phyloP scores from a whole-genome alignment of 768 basidiomycete species.

The Suillus decipiens region DNA sequence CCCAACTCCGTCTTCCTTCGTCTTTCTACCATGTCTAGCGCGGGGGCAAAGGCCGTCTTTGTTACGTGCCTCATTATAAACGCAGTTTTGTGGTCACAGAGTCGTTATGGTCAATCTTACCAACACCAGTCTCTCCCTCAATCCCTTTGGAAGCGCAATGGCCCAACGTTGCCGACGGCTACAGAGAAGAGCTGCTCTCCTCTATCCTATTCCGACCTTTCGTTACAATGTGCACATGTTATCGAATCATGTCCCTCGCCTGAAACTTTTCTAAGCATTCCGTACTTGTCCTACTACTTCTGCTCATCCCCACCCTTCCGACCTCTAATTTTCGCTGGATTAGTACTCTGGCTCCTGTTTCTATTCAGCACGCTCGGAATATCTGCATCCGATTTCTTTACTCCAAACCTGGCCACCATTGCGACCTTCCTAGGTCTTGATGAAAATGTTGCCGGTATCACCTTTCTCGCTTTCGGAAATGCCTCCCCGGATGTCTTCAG shows the following conservation, averaged over 20 bases:
- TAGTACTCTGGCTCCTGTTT: slow-evolving; percentile 82
- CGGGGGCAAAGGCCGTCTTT: slow-evolving; percentile 51
- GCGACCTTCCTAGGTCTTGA: slow-evolving; percentile 83
- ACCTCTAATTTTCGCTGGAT: slow-evolving; percentile 59
- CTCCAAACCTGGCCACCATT: slow-evolving; percentile 91
- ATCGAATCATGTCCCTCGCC: slow-evolving; percentile 54
- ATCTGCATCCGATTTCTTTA: slow-evolving; percentile 96
- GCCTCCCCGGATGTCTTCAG: slow-evolving; percentile 96
- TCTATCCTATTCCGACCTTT: slow-evolving; percentile 45
- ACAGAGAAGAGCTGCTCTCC: slow-evolving; percentile 51
- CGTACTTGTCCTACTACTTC: slow-evolving; percentile 72
- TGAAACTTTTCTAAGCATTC: slow-evolving; percentile 66
- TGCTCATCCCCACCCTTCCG: slow-evolving; percentile 59
- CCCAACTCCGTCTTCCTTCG: neutral
- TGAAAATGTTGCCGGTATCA: slow-evolving; percentile 95
- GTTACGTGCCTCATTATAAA: slow-evolving; percentile 54
- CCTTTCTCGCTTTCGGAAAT: slow-evolving; percentile 96
- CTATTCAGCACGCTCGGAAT: slow-evolving; percentile 96
- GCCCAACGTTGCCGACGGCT: neutral
- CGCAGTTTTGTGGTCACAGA: slow-evolving; percentile 66
- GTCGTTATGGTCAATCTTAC: slow-evolving; percentile 44
- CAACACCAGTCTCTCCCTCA: slow-evolving; percentile 9
- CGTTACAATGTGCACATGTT: slow-evolving; percentile 69
- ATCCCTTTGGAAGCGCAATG: slow-evolving; percentile 16
- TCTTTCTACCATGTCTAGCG: slow-evolving; percentile 45